Evolutionary conservation across 192 early-diverging fungal species (phyloP).

Genomic region (Endogone sp.): DNA sequence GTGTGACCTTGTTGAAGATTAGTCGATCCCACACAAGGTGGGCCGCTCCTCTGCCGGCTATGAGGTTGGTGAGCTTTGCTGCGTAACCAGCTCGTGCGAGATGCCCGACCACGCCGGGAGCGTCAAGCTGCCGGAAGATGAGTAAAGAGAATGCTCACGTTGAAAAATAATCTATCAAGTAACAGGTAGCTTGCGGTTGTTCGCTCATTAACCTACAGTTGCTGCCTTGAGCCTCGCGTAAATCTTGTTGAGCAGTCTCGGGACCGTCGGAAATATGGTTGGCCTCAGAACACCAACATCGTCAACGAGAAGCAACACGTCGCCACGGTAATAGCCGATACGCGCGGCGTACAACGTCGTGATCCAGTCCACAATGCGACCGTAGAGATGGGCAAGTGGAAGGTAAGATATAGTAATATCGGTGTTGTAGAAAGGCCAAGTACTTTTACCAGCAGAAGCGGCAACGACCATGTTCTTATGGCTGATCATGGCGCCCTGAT

Average conservation of each 20-base stretch:
- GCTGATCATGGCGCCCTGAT: constrained; percentile 43
- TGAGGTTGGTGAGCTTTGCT: constrained; percentile 56
- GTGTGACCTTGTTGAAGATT: constrained; percentile 82
- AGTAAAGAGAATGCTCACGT: neutral
- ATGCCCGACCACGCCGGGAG: constrained; percentile 48
- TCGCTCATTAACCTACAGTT: constrained; percentile 16
- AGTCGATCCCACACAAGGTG: constrained; percentile 84
- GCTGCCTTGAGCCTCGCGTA: constrained; percentile 53
- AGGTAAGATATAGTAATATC: constrained; percentile 52
- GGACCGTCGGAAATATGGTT: constrained; percentile 84
- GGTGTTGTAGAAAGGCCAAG: neutral
- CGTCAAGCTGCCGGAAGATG: constrained; percentile 32
- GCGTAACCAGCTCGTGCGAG: constrained; percentile 58
- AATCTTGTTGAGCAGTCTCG: constrained; percentile 87
- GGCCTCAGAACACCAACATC: constrained; percentile 78
- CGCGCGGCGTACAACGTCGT: constrained; percentile 40
- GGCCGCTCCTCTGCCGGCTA: constrained; percentile 50
- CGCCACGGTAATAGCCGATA: constrained; percentile 62
- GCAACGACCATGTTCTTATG: constrained; percentile 49
- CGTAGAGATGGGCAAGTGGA: constrained; percentile 76
- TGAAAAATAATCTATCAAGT: neutral
- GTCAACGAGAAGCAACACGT: constrained; percentile 70
- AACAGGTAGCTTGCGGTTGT: neutral
- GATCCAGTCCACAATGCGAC: constrained; percentile 43
- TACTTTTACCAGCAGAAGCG: neutral